Evolutionary conservation across 805 yeast species (phyloP), one percentile per base, ranked within the genome.

Genomic region (Metschnikowia shivogae): DNA sequence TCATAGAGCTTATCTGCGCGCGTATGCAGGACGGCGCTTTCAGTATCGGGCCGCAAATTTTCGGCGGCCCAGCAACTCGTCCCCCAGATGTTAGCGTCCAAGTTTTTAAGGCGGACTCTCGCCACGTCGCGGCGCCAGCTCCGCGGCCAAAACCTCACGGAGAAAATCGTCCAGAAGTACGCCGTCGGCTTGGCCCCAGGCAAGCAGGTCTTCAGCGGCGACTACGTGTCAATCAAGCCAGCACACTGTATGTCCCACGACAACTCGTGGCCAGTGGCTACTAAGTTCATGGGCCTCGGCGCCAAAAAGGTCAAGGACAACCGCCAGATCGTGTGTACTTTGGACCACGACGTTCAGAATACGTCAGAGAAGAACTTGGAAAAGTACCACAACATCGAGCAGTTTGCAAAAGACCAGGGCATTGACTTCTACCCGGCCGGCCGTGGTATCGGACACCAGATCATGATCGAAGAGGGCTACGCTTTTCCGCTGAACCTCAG

Each of bases 201-300:
- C 27, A 92, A 93, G 63, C 62, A 72, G 44, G 96, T 93, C 31
- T 82, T 74, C 57, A 76, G 88, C 38, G 99, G 98, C 11, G 99
- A 93, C 70, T 93, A 90, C 68, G 98, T 95, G 42, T 81, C 96
- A 2, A 92, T 93, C 61, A 78, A 73, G 58, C 99, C 99, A 3
- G 92, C 96, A 3, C 96, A 93, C 70, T 95, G 97, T 66, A 93
- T 93, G 99, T 89, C 98, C 12, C 99, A 93, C 65, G 99, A 93
- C 67, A 93, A 93, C 68, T 84, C 97, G 36, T 95, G 99, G 99
- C 99, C 99, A 0, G 97, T 93, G 13, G 99, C 99, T 0, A 76
- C 92, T 61, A 93, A 93, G 70, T 93, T 93, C 71, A 88, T 80
- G 82, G 96, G 96, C 5, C 76, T 93, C 31, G 99, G 99, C 1